These are phyloP conservation scores for Emydomyces testavorans DNA, from an alignment of 2,329 filamentous ascomycete species.

Conservation along the genomic window DNA sequence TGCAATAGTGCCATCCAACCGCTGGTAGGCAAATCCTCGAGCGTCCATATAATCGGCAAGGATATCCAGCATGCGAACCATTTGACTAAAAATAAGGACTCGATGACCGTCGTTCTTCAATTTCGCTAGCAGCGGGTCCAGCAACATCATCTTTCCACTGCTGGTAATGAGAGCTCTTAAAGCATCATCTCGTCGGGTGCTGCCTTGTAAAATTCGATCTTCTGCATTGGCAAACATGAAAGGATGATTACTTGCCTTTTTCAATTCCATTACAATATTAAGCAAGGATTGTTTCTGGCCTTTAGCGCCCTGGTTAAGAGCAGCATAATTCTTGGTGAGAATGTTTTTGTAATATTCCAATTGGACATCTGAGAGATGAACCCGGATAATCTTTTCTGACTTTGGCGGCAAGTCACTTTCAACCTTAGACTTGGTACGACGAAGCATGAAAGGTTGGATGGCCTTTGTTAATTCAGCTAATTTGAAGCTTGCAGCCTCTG, in stretches of 20 bases:
- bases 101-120: conserved; percentile 87
- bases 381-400: conserved; percentile 96
- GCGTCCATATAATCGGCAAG: conserved; percentile 86
- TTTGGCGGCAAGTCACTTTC: conserved; percentile 94
- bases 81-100: conserved; percentile 96
- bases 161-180: conserved; percentile 89
- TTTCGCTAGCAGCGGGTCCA: conserved; percentile 90
- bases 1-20: conserved; percentile 88
- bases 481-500: conserved; percentile 73
- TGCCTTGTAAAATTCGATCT: conserved; percentile 72
- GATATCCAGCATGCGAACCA: conserved; percentile 98
- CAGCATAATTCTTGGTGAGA: conserved; percentile 87
- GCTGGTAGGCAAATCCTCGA: conserved; percentile 88
- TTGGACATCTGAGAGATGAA: conserved; percentile 91
- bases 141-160: conserved; percentile 98
- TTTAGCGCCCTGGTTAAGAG: conserved; percentile 76
- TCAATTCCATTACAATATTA: conserved; percentile 99
- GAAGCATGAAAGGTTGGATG: conserved; percentile 88
- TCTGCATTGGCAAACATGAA: conserved; percentile 96
- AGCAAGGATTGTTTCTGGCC: conserved; percentile 90
- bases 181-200: conserved; percentile 72
- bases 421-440: conserved; percentile 92
- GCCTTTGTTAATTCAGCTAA: conserved; percentile 72
- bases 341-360: conserved; percentile 99
- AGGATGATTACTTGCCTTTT: conserved; percentile 97